Evolutionary conservation across 202 grass and related monocot genomes (phyloP), one percentile per base, ranked within the genome.

Genomic region (Brachypodium distachyon): DNA sequence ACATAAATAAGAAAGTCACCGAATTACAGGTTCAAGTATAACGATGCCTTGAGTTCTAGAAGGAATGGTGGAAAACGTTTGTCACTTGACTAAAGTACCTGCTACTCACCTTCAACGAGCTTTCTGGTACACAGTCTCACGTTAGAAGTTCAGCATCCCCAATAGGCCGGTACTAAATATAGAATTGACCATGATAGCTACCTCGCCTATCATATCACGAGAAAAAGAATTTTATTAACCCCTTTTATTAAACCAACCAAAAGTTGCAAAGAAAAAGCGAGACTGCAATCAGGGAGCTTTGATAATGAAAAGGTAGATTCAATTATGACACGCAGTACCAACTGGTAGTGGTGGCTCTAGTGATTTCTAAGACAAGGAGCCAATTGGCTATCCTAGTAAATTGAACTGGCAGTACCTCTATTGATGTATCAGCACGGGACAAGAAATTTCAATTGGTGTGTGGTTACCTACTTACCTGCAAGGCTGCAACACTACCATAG

Each of bases 61-160:
- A 61, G 18, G 14, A 29, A 63, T 40, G 12, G 18, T 70, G 27
- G 26, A 61, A 33, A 52, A 27, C 18, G 10, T 34, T 59, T 31
- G 59, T 33, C 54, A 47, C 13, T 74, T 56, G 18, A 55, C 22
- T 12, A 77, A 77, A 61, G 18, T 44, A 37, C 51, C 12, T 57
- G 5, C 48, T 70, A 59, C 72, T 71, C 82, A 66, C 33, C 70
- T 81, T 84, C 77, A 63, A 77, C 31, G 81, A 66, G 37, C 58
- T 55, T 81, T 76, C 86, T 81, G 19, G 52, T 55, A 81, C 62
- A 84, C 11, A 7, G 31, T 4, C 55, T 81, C 39, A 38, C 57
- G 46, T 43, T 75, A 80, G 62, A 68, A 53, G 67, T 66, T 56
- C 49, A 23, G 28, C 56, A 50, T 84, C 49, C 48, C 58, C 32